A percentile compares a stretch with the other conserved stretches of the same genome.
Evolutionary conservation across 1,284 basidiomycete genomes (phyloP).

Genomic region (Phylloporus gajari): DNA sequence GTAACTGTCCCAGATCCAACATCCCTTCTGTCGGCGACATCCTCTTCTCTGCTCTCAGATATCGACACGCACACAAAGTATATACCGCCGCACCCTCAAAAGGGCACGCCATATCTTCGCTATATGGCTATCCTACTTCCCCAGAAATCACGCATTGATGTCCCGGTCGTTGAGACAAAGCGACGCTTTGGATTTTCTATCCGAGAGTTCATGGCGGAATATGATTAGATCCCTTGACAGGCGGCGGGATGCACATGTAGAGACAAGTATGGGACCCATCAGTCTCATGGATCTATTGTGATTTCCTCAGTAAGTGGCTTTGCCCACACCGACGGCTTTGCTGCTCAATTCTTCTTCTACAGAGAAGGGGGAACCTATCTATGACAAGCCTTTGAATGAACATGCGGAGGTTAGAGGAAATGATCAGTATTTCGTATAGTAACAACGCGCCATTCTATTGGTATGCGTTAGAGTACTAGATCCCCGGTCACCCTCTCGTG

Average conservation of each 20-base stretch:
- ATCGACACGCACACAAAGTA: conserved; percentile 72
- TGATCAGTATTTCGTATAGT: conserved; percentile 59
- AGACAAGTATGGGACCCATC: conserved; percentile 78
- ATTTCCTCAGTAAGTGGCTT: conserved; percentile 70
- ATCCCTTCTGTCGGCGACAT: conserved; percentile 77
- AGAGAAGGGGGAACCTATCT: conserved; percentile 73
- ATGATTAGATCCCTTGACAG: conserved; percentile 64
- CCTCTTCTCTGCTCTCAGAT: conserved; percentile 52
- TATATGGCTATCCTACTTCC: conserved; percentile 82
- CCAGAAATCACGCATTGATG: conserved; percentile 62
- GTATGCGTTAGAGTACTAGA: not conserved
- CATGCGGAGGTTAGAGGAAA: conserved; percentile 67
- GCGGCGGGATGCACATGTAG: conserved; percentile 87
- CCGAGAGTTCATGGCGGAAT: conserved; percentile 66
- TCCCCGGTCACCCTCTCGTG: too few relatives aligned
- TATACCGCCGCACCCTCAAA: conserved; percentile 88
- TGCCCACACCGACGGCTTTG: conserved; percentile 15
- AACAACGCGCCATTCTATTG: not conserved
- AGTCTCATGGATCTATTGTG: conserved; percentile 73
- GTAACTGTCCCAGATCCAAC: conserved; percentile 68
- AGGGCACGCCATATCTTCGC: conserved; percentile 87
- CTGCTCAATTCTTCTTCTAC: conserved; percentile 23
- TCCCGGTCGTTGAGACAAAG: conserved; percentile 49
- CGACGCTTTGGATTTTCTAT: conserved; percentile 72
- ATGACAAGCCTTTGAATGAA: conserved; percentile 68